Percentiles rank a stretch among this genome's conserved stretches.
Evolutionary conservation across 2,329 filamentous ascomycete genomes (phyloP).

Genomic region (Pseudogymnoascus sp.): DNA sequence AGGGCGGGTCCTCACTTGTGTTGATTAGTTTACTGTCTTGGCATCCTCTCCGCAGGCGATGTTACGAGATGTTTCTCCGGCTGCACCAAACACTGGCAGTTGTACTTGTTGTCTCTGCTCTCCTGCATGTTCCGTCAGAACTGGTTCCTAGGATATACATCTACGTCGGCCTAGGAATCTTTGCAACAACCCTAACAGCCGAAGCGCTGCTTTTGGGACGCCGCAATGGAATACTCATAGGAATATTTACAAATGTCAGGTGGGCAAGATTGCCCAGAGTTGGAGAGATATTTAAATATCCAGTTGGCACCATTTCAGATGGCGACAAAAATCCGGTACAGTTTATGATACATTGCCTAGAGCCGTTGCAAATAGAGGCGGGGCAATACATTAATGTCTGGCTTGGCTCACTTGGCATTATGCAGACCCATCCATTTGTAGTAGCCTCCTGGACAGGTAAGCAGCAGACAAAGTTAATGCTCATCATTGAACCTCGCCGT

Average conservation of each 20-base stretch:
- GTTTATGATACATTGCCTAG: constrained; percentile 10
- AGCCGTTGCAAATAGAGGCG: background rate
- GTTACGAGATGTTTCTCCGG: constrained; percentile 16
- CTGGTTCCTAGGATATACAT: constrained; percentile 17
- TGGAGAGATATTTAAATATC: background rate
- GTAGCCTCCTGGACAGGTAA: constrained; percentile 24
- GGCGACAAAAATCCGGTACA: background rate
- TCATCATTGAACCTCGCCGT: constrained; percentile 13
- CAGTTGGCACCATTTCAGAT: background rate
- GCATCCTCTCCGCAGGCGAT: constrained; percentile 14
- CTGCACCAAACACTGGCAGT: constrained; percentile 14
- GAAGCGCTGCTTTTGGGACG: background rate
- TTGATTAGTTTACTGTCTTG: constrained; percentile 16
- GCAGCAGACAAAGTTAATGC: constrained; percentile 22
- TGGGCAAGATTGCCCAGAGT: constrained; percentile 12
- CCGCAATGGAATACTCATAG: constrained; percentile 9
- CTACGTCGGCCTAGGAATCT: constrained; percentile 13
- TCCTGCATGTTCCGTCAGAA: background rate
- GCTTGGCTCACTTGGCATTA: constrained; percentile 14
- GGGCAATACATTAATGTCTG: constrained; percentile 15
- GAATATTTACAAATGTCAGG: constrained; percentile 18
- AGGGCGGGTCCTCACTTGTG: background rate
- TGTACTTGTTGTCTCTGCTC: constrained; percentile 3
- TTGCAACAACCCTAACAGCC: background rate
- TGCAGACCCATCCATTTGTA: constrained; percentile 27